Evolutionary conservation across 2,329 filamentous ascomycete species (phyloP), one percentile per base, ranked within the genome.

Genomic region (Aspergillus oerlinghausenensis): DNA sequence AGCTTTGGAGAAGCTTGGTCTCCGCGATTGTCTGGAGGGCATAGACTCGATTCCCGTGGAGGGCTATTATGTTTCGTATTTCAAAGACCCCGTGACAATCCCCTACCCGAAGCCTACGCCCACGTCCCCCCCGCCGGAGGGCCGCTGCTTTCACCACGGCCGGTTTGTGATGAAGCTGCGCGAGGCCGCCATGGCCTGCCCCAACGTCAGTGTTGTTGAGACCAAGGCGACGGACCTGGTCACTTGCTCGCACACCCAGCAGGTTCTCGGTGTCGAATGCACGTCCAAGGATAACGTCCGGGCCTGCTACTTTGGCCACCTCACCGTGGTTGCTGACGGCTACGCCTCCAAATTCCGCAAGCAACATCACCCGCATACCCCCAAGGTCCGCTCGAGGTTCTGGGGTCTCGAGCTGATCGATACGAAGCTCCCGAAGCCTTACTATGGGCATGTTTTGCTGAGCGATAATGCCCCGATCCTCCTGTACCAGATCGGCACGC

Each of bases 401-500:
- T 97, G 90, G 79, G 94, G 88, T 10, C 83, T 99, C 35, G 93
- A 99, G 73, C 83, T 99, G 61, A 89, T 94, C 69, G 92, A 97
- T 73, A 90, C 89, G 55, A 82, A 87, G 25, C 83, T 97, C 9
- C 90, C 92, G 2, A 80, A 83, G 52, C 84, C 86, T 1, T 79
- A 86, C 60, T 90, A 90, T 71, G 94, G 93, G 21, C 92, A 96
- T 74, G 93, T 99, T 62, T 81, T 97, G 54, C 88, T 99, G 60
- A 88, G 88, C 66, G 84, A 90, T 61, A 83, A 84, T 49, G 79
- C 86, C 0, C 93, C 94, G 0, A 85, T 96, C 35, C 85, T 99
- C 25, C 84, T 99, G 57, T 99, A 99, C 79, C 94, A 97, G 77
- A 99, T 99, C 71, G 93, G 94, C 69, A 89, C 90, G 4, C 92